Conservation (phyloP, 1,284 basidiomycete genomes). For the Cutaneotrichosporon sp. region DNA sequence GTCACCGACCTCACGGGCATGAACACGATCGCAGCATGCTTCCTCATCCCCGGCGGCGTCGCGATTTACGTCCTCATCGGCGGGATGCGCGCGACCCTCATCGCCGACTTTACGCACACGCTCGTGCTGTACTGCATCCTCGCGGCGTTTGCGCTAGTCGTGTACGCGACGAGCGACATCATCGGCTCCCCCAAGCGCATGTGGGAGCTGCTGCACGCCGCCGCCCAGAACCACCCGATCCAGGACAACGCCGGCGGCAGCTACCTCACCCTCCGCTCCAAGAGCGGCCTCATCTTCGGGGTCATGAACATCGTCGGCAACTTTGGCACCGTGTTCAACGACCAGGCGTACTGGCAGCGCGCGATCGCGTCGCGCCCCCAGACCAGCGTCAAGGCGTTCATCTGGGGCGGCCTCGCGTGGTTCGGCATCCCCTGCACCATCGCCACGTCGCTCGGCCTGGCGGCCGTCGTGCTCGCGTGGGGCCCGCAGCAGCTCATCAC, state of each 20-base stretch:
- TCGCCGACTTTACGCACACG: constrained; percentile 69
- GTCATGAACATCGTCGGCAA: constrained; percentile 69
- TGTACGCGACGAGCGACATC: constrained; percentile 67
- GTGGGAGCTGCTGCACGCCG: constrained; percentile 60
- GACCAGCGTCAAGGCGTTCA: constrained; percentile 82
- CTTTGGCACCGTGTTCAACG: constrained; percentile 60
- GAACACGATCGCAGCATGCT: constrained; percentile 76
- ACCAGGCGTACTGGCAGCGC: constrained; percentile 64
- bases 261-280: constrained; percentile 75
- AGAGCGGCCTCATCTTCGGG: constrained; percentile 81
- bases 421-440: constrained; percentile 75
- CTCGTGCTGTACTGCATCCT: constrained; percentile 73
- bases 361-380: constrained; percentile 82
- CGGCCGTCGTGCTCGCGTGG: constrained; percentile 70
- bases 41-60: constrained; percentile 59
- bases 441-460: constrained; percentile 64
- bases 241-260: constrained; percentile 63
- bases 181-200: constrained; percentile 61
- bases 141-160: constrained; percentile 63
- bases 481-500: constrained; percentile 57
- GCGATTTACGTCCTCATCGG: constrained; percentile 59
- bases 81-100: constrained; percentile 57
- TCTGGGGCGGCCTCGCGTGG: constrained; percentile 87
- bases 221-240: constrained; percentile 57
- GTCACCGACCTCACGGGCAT: constrained; percentile 79